Conservation (phyloP, 2,329 filamentous ascomycete genomes). For the Sclerotinia spermophila region DNA sequence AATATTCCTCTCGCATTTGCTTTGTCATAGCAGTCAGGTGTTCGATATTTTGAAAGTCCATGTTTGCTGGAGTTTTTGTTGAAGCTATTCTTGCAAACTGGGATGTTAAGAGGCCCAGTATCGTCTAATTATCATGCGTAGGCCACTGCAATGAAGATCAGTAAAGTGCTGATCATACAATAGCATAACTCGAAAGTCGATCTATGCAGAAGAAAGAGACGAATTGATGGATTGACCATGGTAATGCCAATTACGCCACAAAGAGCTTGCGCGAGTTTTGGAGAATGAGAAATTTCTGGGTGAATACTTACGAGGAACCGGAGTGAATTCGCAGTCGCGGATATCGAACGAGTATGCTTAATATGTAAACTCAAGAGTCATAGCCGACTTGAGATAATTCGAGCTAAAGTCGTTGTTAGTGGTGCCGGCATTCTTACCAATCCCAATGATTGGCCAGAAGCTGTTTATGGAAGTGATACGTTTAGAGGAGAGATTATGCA, state of each 20-base stretch:
- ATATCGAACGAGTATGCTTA: not conserved
- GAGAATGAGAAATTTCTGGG: not conserved
- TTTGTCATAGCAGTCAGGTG: not conserved
- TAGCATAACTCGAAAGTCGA: not conserved
- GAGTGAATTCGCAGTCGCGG: not conserved
- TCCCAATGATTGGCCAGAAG: slow-evolving; percentile 47
- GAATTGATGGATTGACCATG: not conserved
- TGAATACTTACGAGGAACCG: not conserved
- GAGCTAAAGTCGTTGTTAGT: slow-evolving; percentile 48
- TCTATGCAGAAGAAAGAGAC: not conserved
- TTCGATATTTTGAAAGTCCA: not conserved
- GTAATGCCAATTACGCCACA: not conserved
- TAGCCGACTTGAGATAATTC: not conserved
- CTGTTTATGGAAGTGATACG: slow-evolving; percentile 45
- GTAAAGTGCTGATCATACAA: not conserved
- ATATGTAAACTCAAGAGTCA: not conserved
- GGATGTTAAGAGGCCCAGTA: not conserved
- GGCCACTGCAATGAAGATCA: not conserved
- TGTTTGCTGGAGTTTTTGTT: not conserved
- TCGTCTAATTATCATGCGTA: not conserved
- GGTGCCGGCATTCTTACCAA: slow-evolving; percentile 54
- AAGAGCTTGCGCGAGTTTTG: not conserved
- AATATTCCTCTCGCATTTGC: not conserved
- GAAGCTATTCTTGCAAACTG: not conserved
- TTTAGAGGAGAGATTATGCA: not conserved